Evolutionary conservation across 2,329 filamentous ascomycete species (phyloP).

Genomic region (Curvularia sp.): DNA sequence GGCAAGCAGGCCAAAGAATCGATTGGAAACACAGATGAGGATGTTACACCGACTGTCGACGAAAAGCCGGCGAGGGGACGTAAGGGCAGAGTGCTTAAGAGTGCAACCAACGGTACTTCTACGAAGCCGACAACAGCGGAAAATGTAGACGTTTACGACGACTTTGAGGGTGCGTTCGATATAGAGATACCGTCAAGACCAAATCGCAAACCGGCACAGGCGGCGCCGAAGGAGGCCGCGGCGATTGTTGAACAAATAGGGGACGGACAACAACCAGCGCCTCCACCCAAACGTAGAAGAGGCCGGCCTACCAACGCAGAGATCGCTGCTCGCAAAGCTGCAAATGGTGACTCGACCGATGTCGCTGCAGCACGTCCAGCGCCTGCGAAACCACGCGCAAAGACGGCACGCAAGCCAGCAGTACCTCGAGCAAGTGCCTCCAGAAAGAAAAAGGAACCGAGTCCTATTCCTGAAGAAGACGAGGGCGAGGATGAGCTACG

Average conservation of each 20-base stretch:
- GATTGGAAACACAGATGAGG: constrained; percentile 21
- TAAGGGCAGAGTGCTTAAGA: constrained; percentile 15
- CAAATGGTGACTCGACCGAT: constrained; percentile 17
- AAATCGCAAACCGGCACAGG: constrained; percentile 12
- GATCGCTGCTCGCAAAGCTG: constrained; percentile 20
- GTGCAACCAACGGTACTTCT: constrained; percentile 19
- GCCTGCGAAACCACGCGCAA: constrained; percentile 18
- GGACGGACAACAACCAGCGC: constrained; percentile 25
- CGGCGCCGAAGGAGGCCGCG: constrained; percentile 20
- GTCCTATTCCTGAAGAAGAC: constrained; percentile 15
- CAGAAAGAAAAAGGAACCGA: constrained; percentile 22
- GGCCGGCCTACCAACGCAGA: constrained; percentile 25
- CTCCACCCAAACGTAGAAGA: constrained; percentile 30
- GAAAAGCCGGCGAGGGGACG: constrained; percentile 19
- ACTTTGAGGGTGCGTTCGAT: constrained; percentile 53
- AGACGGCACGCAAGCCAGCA: constrained; percentile 25
- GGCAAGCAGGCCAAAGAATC: constrained; percentile 30
- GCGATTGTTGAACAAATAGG: constrained; percentile 9
- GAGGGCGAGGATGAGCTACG: constrained; percentile 14
- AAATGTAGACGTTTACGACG: constrained; percentile 51
- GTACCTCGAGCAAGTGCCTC: constrained; percentile 15
- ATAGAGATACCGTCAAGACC: constrained; percentile 23
- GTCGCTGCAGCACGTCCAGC: constrained; percentile 19
- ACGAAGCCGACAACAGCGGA: constrained; percentile 18
- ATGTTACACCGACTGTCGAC: constrained; percentile 14